Conservation (phyloP, 371 early-diverging fungal species). For the Mortierella sp. region DNA sequence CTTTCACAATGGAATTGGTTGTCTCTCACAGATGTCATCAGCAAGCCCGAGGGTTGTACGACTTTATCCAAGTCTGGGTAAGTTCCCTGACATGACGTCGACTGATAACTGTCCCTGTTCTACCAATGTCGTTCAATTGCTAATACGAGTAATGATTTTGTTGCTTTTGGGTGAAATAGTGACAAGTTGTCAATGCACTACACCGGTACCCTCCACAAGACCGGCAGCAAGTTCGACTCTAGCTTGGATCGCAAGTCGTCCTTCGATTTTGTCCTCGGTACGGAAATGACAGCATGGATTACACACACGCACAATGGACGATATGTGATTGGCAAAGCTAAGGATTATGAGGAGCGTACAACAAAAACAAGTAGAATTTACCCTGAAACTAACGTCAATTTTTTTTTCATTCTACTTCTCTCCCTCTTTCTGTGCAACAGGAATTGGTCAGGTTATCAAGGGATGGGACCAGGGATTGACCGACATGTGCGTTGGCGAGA, state of each 20-base stretch:
- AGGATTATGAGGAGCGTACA: neutral
- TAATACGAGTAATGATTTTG: neutral
- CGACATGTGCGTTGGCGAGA: constrained; percentile 91
- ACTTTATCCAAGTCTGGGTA: constrained; percentile 44
- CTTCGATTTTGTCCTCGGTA: constrained; percentile 82
- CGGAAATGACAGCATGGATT: neutral
- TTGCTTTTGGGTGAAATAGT: constrained; percentile 44
- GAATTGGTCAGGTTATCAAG: constrained; percentile 72
- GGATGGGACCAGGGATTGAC: constrained; percentile 88
- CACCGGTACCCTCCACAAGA: constrained; percentile 78
- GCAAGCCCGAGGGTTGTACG: constrained; percentile 43
- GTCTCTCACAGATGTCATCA: constrained; percentile 19
- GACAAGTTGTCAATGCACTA: constrained; percentile 87
- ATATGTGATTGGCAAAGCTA: neutral
- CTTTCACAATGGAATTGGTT: neutral
- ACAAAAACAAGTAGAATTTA: neutral
- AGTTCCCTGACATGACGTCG: neutral
- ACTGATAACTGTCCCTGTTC: neutral
- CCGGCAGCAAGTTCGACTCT: constrained; percentile 84
- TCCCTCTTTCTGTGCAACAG: constrained; percentile 12
- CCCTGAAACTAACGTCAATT: neutral
- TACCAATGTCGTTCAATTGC: neutral
- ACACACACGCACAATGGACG: too few relatives aligned
- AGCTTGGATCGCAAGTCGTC: constrained; percentile 78
- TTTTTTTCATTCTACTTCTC: neutral